Conservation (phyloP, 2,329 filamentous ascomycete species). For the Aspergillus latus region DNA sequence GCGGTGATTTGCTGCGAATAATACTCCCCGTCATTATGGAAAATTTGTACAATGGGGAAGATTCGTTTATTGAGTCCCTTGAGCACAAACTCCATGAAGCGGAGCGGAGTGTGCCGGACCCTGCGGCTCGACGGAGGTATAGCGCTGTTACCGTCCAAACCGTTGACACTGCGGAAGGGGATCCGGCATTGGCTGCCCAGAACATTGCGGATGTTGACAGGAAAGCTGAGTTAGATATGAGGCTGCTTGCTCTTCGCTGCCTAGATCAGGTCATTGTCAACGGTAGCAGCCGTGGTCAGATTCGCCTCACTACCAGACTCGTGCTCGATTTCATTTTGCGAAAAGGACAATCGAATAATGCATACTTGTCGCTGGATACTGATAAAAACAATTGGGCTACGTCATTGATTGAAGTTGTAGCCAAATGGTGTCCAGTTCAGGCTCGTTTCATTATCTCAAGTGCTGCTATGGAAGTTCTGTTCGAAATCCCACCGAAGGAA, state of each 20-base stretch:
- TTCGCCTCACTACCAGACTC: conserved; percentile 71
- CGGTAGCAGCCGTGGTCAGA: conserved; percentile 74
- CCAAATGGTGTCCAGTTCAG: conserved; percentile 88
- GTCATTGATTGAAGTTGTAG: conserved; percentile 74
- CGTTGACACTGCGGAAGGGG: conserved; percentile 66
- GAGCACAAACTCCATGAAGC: conserved; percentile 65
- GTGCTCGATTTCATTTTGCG: conserved; percentile 70
- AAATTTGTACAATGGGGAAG: conserved; percentile 68
- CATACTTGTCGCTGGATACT: conserved; percentile 42
- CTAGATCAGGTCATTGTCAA: conserved; percentile 81
- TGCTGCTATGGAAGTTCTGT: conserved; percentile 73
- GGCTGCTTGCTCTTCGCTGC: conserved; percentile 79
- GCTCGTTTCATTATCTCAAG: conserved; percentile 89
- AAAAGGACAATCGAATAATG: conserved; percentile 56
- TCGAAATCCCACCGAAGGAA: conserved; percentile 67
- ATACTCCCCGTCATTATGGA: conserved; percentile 83
- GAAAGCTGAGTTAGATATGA: conserved; percentile 84
- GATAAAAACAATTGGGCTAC: conserved; percentile 71
- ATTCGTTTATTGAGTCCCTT: conserved; percentile 67
- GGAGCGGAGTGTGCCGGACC: conserved; percentile 68
- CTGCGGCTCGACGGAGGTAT: conserved; percentile 64
- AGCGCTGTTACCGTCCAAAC: conserved; percentile 79
- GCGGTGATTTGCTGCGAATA: conserved; percentile 71
- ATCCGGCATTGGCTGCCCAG: conserved; percentile 65
- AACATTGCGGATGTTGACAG: conserved; percentile 86